phyloP scores from a whole-genome alignment of 306 rosid species.

The Mimosa pudica region DNA sequence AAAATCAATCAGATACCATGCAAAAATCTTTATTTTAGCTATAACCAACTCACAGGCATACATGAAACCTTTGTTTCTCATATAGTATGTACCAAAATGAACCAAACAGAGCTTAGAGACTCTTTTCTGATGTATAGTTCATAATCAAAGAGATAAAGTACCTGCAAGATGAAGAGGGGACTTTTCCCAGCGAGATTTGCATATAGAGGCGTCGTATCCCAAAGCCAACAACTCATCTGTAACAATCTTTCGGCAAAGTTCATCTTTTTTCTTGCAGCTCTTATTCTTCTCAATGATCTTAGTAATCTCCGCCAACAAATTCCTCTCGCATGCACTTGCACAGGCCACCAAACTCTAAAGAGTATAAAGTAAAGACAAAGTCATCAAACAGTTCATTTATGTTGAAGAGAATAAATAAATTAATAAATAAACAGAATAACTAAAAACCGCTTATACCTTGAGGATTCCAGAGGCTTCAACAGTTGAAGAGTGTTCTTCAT shows the following conservation, averaged over 20 bases:
- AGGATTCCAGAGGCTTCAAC: slow-evolving; percentile 66
- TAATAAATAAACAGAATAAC: no score
- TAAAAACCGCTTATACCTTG: slow-evolving; percentile 49
- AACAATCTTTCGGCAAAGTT: slow-evolving; percentile 49
- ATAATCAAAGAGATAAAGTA: slow-evolving; percentile 29
- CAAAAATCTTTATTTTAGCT: neutral
- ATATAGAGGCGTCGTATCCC: slow-evolving; percentile 83
- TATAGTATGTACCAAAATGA: slow-evolving; percentile 2
- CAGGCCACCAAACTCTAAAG: slow-evolving; percentile 67
- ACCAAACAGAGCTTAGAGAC: slow-evolving; percentile 6
- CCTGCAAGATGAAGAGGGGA: slow-evolving; percentile 66
- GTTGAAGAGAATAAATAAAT: neutral
- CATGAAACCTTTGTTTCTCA: neutral
- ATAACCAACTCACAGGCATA: neutral
- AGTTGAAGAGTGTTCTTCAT: slow-evolving; percentile 55
- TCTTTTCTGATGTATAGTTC: neutral
- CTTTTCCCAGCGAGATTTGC: slow-evolving; percentile 94
- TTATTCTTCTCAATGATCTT: slow-evolving; percentile 83
- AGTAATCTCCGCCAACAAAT: slow-evolving; percentile 71
- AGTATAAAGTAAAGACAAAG: neutral
- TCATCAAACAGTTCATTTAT: neutral
- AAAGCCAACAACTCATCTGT: slow-evolving; percentile 52
- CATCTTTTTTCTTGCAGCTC: slow-evolving; percentile 68
- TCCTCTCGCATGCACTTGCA: slow-evolving; percentile 57
- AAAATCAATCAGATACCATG: neutral